Conservation (phyloP, 768 basidiomycete species). For the Epithele typhae region DNA sequence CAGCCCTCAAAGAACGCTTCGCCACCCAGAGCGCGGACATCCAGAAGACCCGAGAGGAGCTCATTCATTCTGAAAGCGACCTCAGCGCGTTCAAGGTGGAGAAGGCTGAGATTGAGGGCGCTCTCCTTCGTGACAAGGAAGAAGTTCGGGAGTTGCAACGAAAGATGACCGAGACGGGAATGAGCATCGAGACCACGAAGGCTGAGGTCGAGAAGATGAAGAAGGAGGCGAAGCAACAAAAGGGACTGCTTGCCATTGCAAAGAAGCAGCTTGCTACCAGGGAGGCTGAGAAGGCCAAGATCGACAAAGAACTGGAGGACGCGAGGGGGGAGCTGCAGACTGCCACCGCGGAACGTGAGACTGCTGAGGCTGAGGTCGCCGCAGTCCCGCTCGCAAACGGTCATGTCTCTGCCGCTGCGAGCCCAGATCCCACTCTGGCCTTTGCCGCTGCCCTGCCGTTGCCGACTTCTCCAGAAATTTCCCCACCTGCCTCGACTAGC, state of each 20-base stretch:
- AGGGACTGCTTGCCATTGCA: conserved; percentile 89
- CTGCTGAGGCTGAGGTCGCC: conserved; percentile 48
- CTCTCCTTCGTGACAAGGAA: conserved; percentile 88
- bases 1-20: conserved; percentile 65
- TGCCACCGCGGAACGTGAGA: conserved; percentile 51
- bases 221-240: conserved; percentile 96
- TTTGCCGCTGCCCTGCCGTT: conserved; percentile 70
- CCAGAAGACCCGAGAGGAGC: conserved; percentile 64
- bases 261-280: conserved; percentile 88
- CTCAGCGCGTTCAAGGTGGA: conserved; percentile 84
- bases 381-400: conserved; percentile 21
- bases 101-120: conserved; percentile 87
- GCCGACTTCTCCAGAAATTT: conserved; percentile 30
- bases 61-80: conserved; percentile 90
- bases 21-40: conserved; percentile 67
- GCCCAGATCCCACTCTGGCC: conserved; percentile 20
- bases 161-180: conserved; percentile 75
- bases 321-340: conserved; percentile 50
- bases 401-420: conserved; percentile 9
- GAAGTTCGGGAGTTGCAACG: conserved; percentile 83
- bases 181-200: conserved; percentile 68
- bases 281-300: conserved; percentile 70
- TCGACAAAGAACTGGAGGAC: conserved; percentile 69
- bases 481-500: conserved; percentile 40
- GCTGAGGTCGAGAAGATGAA: conserved; percentile 79